Evolutionary conservation across 345 rosid genomes (phyloP), one percentile per base, ranked within the genome.

Genomic region (Hibiscus mutabilis): DNA sequence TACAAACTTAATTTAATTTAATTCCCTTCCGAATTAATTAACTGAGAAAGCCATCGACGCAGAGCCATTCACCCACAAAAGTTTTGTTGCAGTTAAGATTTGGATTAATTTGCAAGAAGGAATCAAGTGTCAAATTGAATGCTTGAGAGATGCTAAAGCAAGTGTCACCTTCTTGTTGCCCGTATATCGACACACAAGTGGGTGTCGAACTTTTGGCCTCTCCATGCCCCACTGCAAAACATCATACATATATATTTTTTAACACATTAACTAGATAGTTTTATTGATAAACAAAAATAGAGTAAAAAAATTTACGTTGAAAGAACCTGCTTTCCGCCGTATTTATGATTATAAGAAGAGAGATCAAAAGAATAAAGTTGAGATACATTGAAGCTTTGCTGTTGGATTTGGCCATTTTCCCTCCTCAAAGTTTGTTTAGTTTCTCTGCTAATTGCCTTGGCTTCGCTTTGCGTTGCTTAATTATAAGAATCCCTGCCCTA

Each of bases 51-150:
- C 69, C 77, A 37, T 68, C 9, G 0, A 65, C 27, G 53, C 79
- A 76, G 13, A 76, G 72, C 75, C 79, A 71, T 49, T 76, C 56
- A 12, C 75, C 75, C 0, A 71, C 72, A 13, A 76, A 76, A 14
- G 72, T n/a, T 3, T 24, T 9, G 33, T 66, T 68, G 9, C 79
- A 76, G 35, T 72, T 71, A 61, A 76, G 47, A 12, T 76, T 76
- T 1, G 79, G 64, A 27, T 60, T 59, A 5, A 59, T 4, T n/a
- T 25, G n/a, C 1, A 13, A 11, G 62, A 59, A 59, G 18, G 27
- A 59, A 60, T 27, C 64, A 5, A 18, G 6, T 6, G 64, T 13
- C 12, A 60, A 5, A 27, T 29, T 60, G 64, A 60, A 60, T 14
- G 40, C 40, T 27, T 60, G 64, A 15, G 11, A 27, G 40, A 60